A percentile compares a stretch with the other conserved stretches of the same genome.
These are phyloP conservation scores for Penicillium sp. DNA, from an alignment of 2,329 filamentous ascomycete genomes.

Conservation along the genomic window DNA sequence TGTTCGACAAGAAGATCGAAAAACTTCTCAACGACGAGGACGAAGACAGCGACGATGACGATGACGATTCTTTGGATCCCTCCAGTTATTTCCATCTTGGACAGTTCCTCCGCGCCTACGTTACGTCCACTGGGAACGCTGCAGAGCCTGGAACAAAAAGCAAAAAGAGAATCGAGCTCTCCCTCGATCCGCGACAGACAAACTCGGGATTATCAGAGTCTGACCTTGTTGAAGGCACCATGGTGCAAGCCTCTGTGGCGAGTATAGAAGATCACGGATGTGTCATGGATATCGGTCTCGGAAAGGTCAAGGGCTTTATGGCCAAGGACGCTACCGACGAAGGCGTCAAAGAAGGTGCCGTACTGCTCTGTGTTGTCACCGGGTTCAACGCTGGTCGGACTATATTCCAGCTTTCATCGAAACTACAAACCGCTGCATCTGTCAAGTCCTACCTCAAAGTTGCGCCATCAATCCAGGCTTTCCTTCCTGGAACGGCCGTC, in stretches of 20 bases:
- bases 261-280: constrained; percentile 96
- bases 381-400: constrained; percentile 73
- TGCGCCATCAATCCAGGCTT: constrained; percentile 82
- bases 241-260: constrained; percentile 78
- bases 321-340: constrained; percentile 72
- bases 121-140: constrained; percentile 68
- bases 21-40: constrained; percentile 58
- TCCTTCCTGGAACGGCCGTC: constrained; percentile 85
- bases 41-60: constrained; percentile 53
- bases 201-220: constrained; percentile 71
- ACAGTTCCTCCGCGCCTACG: constrained; percentile 82
- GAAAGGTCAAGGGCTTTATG: constrained; percentile 75
- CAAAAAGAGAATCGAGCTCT: constrained; percentile 82
- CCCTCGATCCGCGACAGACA: constrained; percentile 71
- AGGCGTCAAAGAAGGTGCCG: constrained; percentile 73
- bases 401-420: constrained; percentile 78
- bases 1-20: constrained; percentile 72
- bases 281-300: constrained; percentile 84
- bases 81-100: constrained; percentile 73
- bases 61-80: constrained; percentile 65
- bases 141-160: constrained; percentile 54
- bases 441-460: constrained; percentile 63
- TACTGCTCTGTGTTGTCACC: constrained; percentile 77
- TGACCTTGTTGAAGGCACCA: constrained; percentile 70
- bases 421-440: constrained; percentile 65